Conservation (phyloP, 1,139 yeast species). For the Kodamaea ohmeri region DNA sequence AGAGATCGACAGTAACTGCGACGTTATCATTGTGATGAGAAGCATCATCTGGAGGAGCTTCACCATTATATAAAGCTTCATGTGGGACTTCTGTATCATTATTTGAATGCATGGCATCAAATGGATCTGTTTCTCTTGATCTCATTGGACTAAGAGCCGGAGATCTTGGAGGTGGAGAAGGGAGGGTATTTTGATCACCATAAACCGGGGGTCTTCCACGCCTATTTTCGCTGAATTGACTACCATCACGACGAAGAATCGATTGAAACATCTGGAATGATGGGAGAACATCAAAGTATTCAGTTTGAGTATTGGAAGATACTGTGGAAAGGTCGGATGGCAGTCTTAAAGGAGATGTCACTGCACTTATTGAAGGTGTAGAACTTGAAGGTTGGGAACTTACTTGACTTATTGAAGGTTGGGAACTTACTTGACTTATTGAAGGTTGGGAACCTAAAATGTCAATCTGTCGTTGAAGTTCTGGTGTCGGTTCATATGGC, state of each 20-base stretch:
- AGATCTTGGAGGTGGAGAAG: conserved; percentile 23
- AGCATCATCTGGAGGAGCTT: conserved; percentile 23
- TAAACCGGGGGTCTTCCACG: conserved; percentile 40
- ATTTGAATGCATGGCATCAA: too few relatives aligned
- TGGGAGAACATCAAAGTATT: conserved; percentile 55
- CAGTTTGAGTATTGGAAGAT: conserved; percentile 37
- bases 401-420: conserved; percentile 6
- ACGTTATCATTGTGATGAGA: conserved; percentile 17
- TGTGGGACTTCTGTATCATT: too few relatives aligned
- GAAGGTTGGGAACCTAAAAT: conserved; percentile 13
- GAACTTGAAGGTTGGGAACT: too few relatives aligned
- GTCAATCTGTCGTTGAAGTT: conserved; percentile 39
- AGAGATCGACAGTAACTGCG: conserved; percentile 27
- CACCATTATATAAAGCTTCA: too few relatives aligned
- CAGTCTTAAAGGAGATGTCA: conserved; percentile 5
- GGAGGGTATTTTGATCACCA: conserved; percentile 35
- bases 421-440: too few relatives aligned
- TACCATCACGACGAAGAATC: conserved; percentile 47
- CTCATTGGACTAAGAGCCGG: conserved; percentile 11
- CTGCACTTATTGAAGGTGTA: too few relatives aligned
- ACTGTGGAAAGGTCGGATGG: conserved; percentile 22
- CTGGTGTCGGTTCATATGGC: conserved; percentile 37
- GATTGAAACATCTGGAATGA: conserved; percentile 64
- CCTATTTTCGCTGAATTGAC: conserved; percentile 41
- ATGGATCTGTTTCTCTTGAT: too few relatives aligned